Evolutionary conservation across 139 green algal species (phyloP), one percentile per base, ranked within the genome.

Genomic region (Micractinium sp.): DNA sequence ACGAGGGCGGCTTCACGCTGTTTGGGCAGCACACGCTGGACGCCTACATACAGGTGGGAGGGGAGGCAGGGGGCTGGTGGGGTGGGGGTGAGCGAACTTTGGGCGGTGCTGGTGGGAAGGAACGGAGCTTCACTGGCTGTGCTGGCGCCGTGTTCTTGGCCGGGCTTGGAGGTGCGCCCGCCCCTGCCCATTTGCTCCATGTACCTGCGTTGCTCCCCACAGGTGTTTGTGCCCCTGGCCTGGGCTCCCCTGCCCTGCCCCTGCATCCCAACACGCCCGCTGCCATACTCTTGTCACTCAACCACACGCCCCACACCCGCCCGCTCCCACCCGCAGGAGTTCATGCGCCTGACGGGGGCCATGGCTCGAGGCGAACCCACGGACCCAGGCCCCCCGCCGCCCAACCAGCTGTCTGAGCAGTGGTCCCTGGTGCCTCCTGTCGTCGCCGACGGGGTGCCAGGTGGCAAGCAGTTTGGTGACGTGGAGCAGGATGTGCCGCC

Each of bases 1-100:
- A 98, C 79, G 96, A 98, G 91, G 96, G 96, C 4, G 96, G 94
- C 9, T 96, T 92, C 78, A 98, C 96, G 19, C 88, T 98, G 33
- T 98, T 94, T 83, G 96, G 96, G 14, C 96, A 95, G 9, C 93
- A 96, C 91, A 98, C 96, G 0, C 93, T 98, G 35, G 93, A 95
- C 84, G 96, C 96, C 3, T 98, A 98, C 94, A 97, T 98, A n/a
- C 96, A 98, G 91, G 93, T 90, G 41, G 20, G 85, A 3, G 18
- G n/a, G 31, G 19, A 19, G 12, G 60, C 60, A 35, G 60, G 16
- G 14, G 60, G 60, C 14, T 23, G 14, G 22, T 71, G 63, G 12
- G 2, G 22, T 71, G 63, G 9, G 22, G 63, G 63, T 71, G 63
- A 2, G 63, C 20, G 63, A 71, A n/a, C n/a, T n/a, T n/a, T n/a